Percentiles rank a stretch among this genome's conserved stretches.
phyloP scores from a whole-genome alignment of 345 rosid species.

The Aquilaria sinensis region DNA sequence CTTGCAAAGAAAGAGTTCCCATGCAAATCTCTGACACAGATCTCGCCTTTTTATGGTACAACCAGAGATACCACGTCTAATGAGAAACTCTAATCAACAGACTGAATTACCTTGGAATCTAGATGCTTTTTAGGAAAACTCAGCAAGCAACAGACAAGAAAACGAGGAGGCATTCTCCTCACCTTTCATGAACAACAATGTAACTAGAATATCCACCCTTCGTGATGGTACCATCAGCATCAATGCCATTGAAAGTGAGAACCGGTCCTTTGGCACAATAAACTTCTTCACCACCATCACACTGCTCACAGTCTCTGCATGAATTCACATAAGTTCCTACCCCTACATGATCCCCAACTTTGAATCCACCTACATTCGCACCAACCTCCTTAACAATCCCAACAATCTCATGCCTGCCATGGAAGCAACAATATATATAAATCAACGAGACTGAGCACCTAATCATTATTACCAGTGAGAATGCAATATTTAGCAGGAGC shows the following conservation, averaged over 20 bases:
- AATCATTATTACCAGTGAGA: not conserved
- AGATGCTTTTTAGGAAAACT: not conserved
- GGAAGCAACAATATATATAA: not conserved
- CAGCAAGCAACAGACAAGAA: not conserved
- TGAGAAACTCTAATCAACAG: no score
- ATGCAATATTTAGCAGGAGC: not conserved
- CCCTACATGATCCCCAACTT: constrained; percentile 80
- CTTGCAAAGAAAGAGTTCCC: no score
- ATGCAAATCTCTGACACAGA: no score
- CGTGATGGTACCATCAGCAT: constrained; percentile 65
- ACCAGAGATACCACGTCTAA: no score
- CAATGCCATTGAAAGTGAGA: constrained; percentile 60
- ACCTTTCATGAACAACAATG: constrained; percentile 77
- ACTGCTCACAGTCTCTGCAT: constrained; percentile 69
- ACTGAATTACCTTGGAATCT: no score
- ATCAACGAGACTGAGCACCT: constrained; percentile 6
- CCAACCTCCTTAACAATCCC: constrained; percentile 85
- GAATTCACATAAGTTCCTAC: constrained; percentile 90
- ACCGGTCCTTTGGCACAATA: constrained; percentile 49
- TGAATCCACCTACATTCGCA: constrained; percentile 48
- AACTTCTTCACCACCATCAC: constrained; percentile 49
- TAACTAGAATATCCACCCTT: constrained; percentile 84
- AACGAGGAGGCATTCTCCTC: constrained; percentile 2
- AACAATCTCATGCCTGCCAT: constrained; percentile 76
- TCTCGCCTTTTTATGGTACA: no score